These are phyloP conservation scores for Solanum bukasovii DNA, from an alignment of 257 asterid genomes.

Conservation along the genomic window DNA sequence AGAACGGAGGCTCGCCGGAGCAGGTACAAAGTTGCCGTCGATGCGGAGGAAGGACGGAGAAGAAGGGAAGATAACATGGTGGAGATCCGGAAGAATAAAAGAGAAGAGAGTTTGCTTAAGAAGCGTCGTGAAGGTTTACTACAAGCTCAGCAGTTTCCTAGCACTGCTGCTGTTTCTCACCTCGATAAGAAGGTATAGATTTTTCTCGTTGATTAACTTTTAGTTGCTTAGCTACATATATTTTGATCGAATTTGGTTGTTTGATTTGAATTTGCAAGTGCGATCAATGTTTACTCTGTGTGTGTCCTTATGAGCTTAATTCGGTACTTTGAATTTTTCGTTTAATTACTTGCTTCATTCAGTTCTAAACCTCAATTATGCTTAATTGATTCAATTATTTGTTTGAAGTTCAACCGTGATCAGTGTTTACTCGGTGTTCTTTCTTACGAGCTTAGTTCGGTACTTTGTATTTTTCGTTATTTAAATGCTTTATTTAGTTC, in stretches of 20 bases:
- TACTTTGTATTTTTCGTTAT: neutral
- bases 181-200: slow-evolving; percentile 65
- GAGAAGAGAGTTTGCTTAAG: slow-evolving; percentile 80
- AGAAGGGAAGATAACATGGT: slow-evolving; percentile 90
- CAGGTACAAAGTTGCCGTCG: slow-evolving; percentile 95
- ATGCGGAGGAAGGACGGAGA: slow-evolving; percentile 89
- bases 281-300: neutral
- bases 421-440: neutral
- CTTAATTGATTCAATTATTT: neutral
- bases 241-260: neutral
- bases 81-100: slow-evolving; percentile 87
- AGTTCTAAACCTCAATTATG: neutral
- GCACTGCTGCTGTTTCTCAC: slow-evolving; percentile 40
- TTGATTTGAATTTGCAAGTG: neutral
- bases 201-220: neutral
- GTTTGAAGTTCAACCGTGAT: neutral
- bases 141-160: slow-evolving; percentile 44
- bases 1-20: slow-evolving; percentile 88
- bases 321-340: neutral
- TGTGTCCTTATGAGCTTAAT: neutral
- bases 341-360: neutral
- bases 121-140: slow-evolving; percentile 87
- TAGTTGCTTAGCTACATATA: neutral
- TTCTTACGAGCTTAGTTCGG: neutral
- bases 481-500: neutral